phyloP scores from a whole-genome alignment of 106 monocot genomes.

The Dendrobium huoshanense region DNA sequence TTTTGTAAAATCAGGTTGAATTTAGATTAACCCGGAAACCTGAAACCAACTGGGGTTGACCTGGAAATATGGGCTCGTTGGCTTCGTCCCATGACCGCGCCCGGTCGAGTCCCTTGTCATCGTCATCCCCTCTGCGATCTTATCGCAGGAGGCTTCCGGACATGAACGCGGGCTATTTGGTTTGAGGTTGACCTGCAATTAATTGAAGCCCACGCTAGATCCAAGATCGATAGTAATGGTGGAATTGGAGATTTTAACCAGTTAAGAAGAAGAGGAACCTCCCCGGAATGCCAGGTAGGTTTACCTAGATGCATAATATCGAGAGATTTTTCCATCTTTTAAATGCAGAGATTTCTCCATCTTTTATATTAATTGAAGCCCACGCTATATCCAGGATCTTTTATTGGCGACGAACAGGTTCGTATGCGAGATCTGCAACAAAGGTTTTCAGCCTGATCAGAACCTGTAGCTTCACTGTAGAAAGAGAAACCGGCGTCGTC shows the following conservation, averaged over 20 bases:
- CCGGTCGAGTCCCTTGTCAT: too few species aligned
- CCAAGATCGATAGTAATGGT: background rate
- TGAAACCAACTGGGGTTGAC: too few species aligned
- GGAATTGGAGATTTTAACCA: background rate
- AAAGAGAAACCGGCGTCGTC: background rate
- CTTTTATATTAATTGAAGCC: background rate
- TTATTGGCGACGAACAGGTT: conserved; percentile 60
- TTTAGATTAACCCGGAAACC: too few species aligned
- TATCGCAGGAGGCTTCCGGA: background rate
- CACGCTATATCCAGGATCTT: conserved; percentile 34
- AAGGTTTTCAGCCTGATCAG: conserved; percentile 64
- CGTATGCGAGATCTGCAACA: conserved; percentile 70
- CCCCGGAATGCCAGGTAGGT: conserved; percentile 45
- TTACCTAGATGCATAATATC: background rate
- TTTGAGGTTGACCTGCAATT: background rate
- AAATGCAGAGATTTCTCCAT: background rate
- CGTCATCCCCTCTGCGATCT: too few species aligned
- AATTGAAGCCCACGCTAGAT: background rate
- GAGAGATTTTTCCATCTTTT: background rate
- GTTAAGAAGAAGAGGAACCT: conserved; percentile 51
- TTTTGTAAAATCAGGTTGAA: too few species aligned
- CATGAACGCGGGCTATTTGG: background rate
- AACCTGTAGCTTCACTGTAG: conserved; percentile 58
- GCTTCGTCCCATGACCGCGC: too few species aligned
- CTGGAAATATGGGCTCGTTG: too few species aligned